These are phyloP conservation scores for Debaryomyces castellii DNA, from an alignment of 805 yeast genomes.

Conservation along the genomic window DNA sequence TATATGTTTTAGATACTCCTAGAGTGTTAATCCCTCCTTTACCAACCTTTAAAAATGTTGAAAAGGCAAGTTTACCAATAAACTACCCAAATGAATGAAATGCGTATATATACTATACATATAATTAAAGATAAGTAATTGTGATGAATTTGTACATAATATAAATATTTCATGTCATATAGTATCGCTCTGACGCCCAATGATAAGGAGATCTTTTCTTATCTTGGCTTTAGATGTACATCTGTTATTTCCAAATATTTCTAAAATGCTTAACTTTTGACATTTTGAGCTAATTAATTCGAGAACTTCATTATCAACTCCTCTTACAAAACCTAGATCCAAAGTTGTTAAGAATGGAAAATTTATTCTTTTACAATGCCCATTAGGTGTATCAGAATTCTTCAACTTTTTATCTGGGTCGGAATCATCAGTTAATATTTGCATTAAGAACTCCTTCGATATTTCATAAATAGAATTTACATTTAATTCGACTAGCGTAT, in stretches of 20 bases:
- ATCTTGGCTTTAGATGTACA: slow-evolving; percentile 56
- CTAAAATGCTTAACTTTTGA: slow-evolving; percentile 61
- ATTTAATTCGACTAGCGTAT: slow-evolving; percentile 66
- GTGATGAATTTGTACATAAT: background rate
- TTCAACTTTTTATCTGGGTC: slow-evolving; percentile 13
- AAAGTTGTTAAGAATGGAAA: slow-evolving; percentile 64
- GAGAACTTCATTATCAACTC: slow-evolving; percentile 69
- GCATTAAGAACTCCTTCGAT: slow-evolving; percentile 49
- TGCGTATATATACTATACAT: background rate
- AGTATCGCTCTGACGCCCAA: slow-evolving; percentile 74
- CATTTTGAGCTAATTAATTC: slow-evolving; percentile 58
- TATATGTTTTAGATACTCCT: slow-evolving; percentile 19
- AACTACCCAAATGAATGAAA: slow-evolving; percentile 32
- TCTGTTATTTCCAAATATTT: slow-evolving; percentile 78
- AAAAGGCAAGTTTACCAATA: slow-evolving; percentile 53
- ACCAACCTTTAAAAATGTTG: slow-evolving; percentile 65
- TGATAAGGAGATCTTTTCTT: slow-evolving; percentile 56
- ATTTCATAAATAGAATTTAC: slow-evolving; percentile 71
- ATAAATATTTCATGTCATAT: slow-evolving; percentile 13
- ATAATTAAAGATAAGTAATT: background rate
- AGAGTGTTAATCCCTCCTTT: slow-evolving; percentile 29
- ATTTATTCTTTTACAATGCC: slow-evolving; percentile 13
- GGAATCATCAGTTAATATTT: slow-evolving; percentile 39
- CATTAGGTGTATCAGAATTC: slow-evolving; percentile 3
- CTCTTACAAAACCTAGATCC: slow-evolving; percentile 79